Conservation (phyloP, 2,329 filamentous ascomycete genomes). For the Fusarium tjaetaba region DNA sequence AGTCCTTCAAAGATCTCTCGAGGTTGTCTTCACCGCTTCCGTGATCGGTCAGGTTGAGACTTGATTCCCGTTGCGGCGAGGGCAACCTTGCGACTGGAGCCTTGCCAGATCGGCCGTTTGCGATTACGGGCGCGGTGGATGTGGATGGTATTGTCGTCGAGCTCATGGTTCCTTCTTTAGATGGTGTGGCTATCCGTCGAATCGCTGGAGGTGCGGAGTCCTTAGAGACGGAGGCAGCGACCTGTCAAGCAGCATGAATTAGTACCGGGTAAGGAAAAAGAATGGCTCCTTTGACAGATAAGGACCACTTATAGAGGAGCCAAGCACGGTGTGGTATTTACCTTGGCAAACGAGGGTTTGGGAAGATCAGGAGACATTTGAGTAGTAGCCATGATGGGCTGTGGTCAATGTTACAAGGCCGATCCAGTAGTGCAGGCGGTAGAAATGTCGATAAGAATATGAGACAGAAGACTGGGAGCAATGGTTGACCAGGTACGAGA, state of each 20-base stretch:
- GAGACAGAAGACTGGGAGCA: slow-evolving; percentile 28
- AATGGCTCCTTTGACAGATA: slow-evolving; percentile 2
- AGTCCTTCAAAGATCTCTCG: slow-evolving; percentile 43
- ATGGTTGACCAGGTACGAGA: slow-evolving; percentile 26
- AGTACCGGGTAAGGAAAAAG: slow-evolving; percentile 24
- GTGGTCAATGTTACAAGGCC: slow-evolving; percentile 35
- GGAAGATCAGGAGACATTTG: slow-evolving; percentile 58
- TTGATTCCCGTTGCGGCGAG: slow-evolving; percentile 32
- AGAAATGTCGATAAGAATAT: slow-evolving; percentile 25
- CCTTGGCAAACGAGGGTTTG: slow-evolving; percentile 82
- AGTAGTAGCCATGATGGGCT: slow-evolving; percentile 57
- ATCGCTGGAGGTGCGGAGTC: slow-evolving; percentile 44
- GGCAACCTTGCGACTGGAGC: slow-evolving; percentile 25
- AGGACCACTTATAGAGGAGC: slow-evolving; percentile 18
- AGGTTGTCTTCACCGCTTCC: slow-evolving; percentile 42
- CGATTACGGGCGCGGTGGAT: slow-evolving; percentile 40
- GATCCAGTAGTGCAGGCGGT: slow-evolving; percentile 34
- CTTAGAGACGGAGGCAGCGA: slow-evolving; percentile 57
- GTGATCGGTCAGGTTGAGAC: slow-evolving; percentile 20
- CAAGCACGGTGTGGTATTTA: slow-evolving; percentile 47
- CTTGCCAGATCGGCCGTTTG: slow-evolving; percentile 40
- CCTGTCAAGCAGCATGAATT: slow-evolving; percentile 48
- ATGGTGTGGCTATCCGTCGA: slow-evolving; percentile 40
- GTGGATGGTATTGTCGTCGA: slow-evolving; percentile 22
- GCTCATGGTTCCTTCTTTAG: slow-evolving; percentile 39